Evolutionary conservation across 176 grass and related monocot species (phyloP).

Genomic region (Dactylis glomerata): DNA sequence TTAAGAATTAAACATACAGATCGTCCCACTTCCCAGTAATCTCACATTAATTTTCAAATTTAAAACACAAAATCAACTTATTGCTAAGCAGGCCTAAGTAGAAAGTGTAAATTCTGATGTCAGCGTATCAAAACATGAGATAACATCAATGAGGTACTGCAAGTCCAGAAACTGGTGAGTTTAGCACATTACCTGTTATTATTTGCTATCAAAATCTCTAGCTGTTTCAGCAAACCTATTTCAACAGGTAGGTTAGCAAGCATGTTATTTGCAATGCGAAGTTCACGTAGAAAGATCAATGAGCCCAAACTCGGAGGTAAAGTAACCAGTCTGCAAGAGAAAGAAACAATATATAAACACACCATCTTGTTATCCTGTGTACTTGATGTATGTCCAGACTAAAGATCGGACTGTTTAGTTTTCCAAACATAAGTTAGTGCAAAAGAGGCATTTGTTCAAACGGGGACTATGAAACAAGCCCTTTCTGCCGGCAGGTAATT

Average conservation of each 20-base stretch:
- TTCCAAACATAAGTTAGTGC: background rate
- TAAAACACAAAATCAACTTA: background rate
- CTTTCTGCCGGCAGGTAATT: background rate
- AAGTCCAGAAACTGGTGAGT: slow-evolving; percentile 19
- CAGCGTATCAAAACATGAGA: background rate
- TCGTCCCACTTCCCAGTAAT: background rate
- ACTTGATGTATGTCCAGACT: background rate
- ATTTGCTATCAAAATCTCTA: slow-evolving; percentile 70
- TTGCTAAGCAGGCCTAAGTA: background rate
- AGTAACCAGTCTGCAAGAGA: slow-evolving; percentile 64
- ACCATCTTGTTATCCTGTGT: slow-evolving; percentile 15
- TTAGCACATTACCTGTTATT: slow-evolving; percentile 74
- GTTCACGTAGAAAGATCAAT: slow-evolving; percentile 64
- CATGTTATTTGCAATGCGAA: slow-evolving; percentile 75
- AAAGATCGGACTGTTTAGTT: background rate
- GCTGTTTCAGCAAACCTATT: slow-evolving; percentile 72
- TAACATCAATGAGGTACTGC: slow-evolving; percentile 15
- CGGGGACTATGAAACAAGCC: background rate
- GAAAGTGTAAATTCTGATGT: background rate
- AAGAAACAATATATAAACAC: background rate
- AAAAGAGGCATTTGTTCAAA: background rate
- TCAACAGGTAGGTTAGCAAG: slow-evolving; percentile 65
- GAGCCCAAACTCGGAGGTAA: slow-evolving; percentile 65
- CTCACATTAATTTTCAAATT: slow-evolving; percentile 3
- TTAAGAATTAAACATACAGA: background rate